Percentiles rank a stretch among this genome's conserved stretches.
Conservation (phyloP, 352 stramenopile genomes). For the Albugo candida region DNA sequence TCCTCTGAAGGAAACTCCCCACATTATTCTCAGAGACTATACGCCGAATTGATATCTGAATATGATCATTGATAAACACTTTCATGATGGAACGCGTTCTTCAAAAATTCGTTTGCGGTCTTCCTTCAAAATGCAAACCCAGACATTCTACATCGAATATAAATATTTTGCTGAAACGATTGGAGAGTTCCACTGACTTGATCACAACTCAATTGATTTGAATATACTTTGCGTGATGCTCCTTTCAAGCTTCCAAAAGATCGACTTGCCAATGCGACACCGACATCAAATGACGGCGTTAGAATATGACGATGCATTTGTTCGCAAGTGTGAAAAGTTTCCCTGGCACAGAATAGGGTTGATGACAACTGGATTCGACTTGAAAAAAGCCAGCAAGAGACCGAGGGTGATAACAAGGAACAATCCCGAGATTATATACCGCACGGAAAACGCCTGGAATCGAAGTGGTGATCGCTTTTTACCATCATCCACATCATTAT, state of each 20-base stretch:
- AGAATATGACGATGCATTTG: constrained; percentile 51
- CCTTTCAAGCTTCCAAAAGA: constrained; percentile 11
- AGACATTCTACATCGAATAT: constrained; percentile 1
- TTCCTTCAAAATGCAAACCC: neutral
- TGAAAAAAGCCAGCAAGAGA: constrained; percentile 20
- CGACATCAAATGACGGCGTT: constrained; percentile 24
- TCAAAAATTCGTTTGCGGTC: constrained; percentile 22
- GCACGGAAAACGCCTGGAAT: constrained; percentile 15
- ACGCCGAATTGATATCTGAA: constrained; percentile 31
- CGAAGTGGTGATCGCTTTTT: no score
- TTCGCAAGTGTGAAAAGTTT: constrained; percentile 57
- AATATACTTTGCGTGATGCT: constrained; percentile 7
- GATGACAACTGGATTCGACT: constrained; percentile 19
- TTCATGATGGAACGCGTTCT: constrained; percentile 19
- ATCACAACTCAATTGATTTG: constrained; percentile 26
- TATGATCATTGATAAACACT: constrained; percentile 21
- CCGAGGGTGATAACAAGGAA: constrained; percentile 25
- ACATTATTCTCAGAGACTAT: constrained; percentile 54
- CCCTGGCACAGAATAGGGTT: constrained; percentile 45
- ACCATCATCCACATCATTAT: no score
- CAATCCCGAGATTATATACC: constrained; percentile 29
- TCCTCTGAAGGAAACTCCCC: constrained; percentile 18
- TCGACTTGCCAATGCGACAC: constrained; percentile 31
- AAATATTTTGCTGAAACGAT: neutral
- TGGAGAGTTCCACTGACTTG: constrained; percentile 17